phyloP scores from a whole-genome alignment of 345 rosid species.

The Erysimum cheiranthoides region DNA sequence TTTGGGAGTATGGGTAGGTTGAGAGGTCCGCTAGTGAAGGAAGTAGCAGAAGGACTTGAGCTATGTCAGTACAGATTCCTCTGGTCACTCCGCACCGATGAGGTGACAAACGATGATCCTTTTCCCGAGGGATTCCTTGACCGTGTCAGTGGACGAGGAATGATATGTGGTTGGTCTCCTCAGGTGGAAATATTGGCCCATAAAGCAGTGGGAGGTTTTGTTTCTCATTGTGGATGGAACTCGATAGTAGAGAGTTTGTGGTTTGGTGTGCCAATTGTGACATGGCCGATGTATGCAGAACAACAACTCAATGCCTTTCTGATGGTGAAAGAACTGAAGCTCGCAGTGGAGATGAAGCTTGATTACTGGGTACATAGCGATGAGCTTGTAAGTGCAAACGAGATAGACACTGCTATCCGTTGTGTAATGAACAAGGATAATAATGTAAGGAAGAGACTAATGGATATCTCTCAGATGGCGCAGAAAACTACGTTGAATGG shows the following conservation, averaged over 20 bases:
- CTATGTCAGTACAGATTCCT: slow-evolving; percentile 47
- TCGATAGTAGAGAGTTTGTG: slow-evolving; percentile 46
- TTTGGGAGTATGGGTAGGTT: slow-evolving; percentile 60
- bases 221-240: slow-evolving; percentile 50
- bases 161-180: slow-evolving; percentile 49
- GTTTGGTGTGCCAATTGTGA: slow-evolving; percentile 52
- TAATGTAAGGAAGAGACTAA: slow-evolving; percentile 41
- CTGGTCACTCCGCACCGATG: slow-evolving; percentile 49
- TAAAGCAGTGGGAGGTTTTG: slow-evolving; percentile 45
- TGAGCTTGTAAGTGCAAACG: slow-evolving; percentile 44
- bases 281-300: slow-evolving; percentile 52
- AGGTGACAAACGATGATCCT: slow-evolving; percentile 30
- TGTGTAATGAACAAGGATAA: slow-evolving; percentile 39
- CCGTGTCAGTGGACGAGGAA: slow-evolving; percentile 44
- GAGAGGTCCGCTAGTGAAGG: slow-evolving; percentile 48
- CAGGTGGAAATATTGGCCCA: slow-evolving; percentile 47
- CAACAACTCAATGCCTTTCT: slow-evolving; percentile 47
- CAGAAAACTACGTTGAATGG: slow-evolving; percentile 31
- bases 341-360: slow-evolving; percentile 41
- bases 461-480: slow-evolving; percentile 30
- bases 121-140: slow-evolving; percentile 50
- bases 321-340: slow-evolving; percentile 44
- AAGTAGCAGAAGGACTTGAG: slow-evolving; percentile 58
- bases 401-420: slow-evolving; percentile 43
- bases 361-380: slow-evolving; percentile 29